Evolutionary conservation across 2,329 filamentous ascomycete species (phyloP).

Genomic region (Sclerotinia spermophila): DNA sequence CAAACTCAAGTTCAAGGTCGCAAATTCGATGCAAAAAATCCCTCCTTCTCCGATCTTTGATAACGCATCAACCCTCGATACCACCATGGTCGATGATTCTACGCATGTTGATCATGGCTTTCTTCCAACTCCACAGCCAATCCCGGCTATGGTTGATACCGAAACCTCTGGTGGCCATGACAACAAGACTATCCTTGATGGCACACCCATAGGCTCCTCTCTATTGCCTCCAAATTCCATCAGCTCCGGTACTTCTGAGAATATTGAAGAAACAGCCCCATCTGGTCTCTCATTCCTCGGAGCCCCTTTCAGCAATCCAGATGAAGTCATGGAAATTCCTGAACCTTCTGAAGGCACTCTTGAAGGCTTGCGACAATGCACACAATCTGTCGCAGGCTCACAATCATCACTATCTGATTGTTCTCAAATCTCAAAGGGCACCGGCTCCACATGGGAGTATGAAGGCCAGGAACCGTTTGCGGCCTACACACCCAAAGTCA

Average conservation of each 20-base stretch:
- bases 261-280: too few relatives aligned
- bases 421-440: neutral
- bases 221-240: neutral
- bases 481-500: constrained; percentile 22
- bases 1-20: neutral
- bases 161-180: neutral
- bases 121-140: neutral
- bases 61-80: neutral
- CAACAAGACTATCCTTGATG: neutral
- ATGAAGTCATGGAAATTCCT: neutral
- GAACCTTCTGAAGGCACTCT: neutral
- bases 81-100: neutral
- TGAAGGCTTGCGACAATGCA: neutral
- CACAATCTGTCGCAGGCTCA: neutral
- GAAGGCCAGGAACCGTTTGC: constrained; percentile 22
- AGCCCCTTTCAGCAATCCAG: too few relatives aligned
- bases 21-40: neutral
- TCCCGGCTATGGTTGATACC: neutral
- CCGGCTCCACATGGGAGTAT: neutral
- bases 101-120: neutral
- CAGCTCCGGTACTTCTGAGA: too few relatives aligned
- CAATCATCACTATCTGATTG: neutral
- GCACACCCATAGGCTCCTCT: neutral
- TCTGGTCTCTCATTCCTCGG: too few relatives aligned
- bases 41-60: neutral